These are phyloP conservation scores for Aspergillus homomorphus DNA, from an alignment of 495 filamentous ascomycete species.

Conservation along the genomic window DNA sequence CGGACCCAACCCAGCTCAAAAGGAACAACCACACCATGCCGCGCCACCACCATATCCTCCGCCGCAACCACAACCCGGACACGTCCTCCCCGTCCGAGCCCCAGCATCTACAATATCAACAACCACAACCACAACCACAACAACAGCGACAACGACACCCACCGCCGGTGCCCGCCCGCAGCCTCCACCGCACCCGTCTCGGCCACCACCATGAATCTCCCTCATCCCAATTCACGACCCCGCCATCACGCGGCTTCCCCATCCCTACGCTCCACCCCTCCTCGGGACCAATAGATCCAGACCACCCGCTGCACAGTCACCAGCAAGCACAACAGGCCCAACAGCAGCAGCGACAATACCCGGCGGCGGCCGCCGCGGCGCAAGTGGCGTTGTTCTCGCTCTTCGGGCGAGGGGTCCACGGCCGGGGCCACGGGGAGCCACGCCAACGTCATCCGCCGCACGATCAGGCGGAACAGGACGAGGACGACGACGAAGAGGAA, in stretches of 20 bases:
- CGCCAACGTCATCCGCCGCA: neutral
- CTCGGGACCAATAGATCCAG: slow-evolving; percentile 28
- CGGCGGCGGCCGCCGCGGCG: slow-evolving; percentile 20
- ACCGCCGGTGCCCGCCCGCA: slow-evolving; percentile 5
- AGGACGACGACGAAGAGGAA: slow-evolving; percentile 5
- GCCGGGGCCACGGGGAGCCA: slow-evolving; percentile 11
- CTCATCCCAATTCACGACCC: slow-evolving; percentile 37
- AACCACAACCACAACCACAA: slow-evolving; percentile 11
- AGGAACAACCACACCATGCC: slow-evolving; percentile 22
- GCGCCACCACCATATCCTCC: slow-evolving; percentile 23
- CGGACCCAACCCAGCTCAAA: neutral
- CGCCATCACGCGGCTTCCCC: slow-evolving; percentile 31
- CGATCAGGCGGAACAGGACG: neutral
- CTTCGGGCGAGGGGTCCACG: slow-evolving; percentile 33
- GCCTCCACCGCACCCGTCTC: slow-evolving; percentile 8
- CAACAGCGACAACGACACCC: slow-evolving; percentile 11
- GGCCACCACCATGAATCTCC: slow-evolving; percentile 9
- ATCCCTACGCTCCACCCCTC: slow-evolving; percentile 35
- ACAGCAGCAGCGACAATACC: neutral
- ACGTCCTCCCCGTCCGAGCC: slow-evolving; percentile 13
- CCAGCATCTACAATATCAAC: neutral
- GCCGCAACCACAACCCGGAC: slow-evolving; percentile 18
- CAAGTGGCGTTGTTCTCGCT: slow-evolving; percentile 31
- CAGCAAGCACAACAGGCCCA: slow-evolving; percentile 2
- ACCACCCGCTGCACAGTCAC: slow-evolving; percentile 17